Percentiles rank a stretch among this genome's conserved stretches.
Conservation (phyloP, 2,329 filamentous ascomycete species). For the Trichoderma breve region DNA sequence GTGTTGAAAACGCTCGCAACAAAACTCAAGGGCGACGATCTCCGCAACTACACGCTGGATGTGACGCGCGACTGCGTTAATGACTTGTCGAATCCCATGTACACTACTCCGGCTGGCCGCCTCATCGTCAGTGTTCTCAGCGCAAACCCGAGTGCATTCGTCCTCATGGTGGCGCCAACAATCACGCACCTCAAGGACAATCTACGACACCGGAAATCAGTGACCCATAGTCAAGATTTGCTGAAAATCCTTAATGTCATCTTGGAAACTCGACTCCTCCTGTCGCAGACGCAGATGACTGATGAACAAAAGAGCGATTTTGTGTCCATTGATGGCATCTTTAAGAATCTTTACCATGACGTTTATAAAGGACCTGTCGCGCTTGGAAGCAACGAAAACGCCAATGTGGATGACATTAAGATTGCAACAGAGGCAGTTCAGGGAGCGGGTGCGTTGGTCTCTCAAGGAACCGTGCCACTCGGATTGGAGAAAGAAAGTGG, state of each 20-base stretch:
- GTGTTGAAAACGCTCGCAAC: constrained; percentile 51
- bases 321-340: constrained; percentile 35
- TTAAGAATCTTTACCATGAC: constrained; percentile 44
- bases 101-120: constrained; percentile 51
- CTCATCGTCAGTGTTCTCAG: constrained; percentile 52
- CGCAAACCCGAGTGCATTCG: constrained; percentile 48
- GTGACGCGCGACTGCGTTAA: constrained; percentile 54
- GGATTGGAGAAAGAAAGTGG: constrained; percentile 1
- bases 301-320: constrained; percentile 40
- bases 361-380: constrained; percentile 42
- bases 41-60: constrained; percentile 46
- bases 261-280: constrained; percentile 45
- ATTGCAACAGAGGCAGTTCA: constrained; percentile 45
- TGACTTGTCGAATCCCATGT: constrained; percentile 53
- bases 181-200: constrained; percentile 51
- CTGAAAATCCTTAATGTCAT: constrained; percentile 51
- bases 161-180: constrained; percentile 45
- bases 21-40: constrained; percentile 43
- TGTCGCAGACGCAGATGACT: constrained; percentile 36
- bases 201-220: constrained; percentile 49
- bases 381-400: constrained; percentile 28
- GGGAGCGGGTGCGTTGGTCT: constrained; percentile 46
- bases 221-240: constrained; percentile 51
- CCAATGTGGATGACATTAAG: constrained; percentile 39
- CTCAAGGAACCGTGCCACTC: constrained; percentile 33